A percentile compares a stretch with the other conserved stretches of the same genome.
These are phyloP conservation scores for Lycium ferocissimum DNA, from an alignment of 257 asterid genomes.

Conservation along the genomic window DNA sequence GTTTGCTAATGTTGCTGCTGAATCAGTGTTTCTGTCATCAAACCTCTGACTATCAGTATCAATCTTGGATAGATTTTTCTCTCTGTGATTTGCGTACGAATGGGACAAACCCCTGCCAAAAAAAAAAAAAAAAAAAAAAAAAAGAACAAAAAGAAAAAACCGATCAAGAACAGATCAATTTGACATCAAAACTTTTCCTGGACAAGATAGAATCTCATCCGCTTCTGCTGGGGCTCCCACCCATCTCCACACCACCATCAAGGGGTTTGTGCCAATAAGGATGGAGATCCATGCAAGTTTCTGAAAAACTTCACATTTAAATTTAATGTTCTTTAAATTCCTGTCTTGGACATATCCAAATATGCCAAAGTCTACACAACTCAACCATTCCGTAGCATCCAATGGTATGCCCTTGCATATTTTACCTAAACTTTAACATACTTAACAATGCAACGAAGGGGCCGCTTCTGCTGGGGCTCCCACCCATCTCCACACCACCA, in stretches of 20 bases:
- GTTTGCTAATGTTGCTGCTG: conserved; percentile 50
- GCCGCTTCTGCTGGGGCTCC: background rate
- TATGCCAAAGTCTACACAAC: background rate
- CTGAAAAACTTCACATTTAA: background rate
- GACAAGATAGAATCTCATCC: background rate
- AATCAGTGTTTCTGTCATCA: conserved; percentile 61
- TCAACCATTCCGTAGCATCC: background rate
- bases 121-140: conserved; percentile 30
- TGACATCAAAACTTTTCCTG: background rate
- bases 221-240: background rate
- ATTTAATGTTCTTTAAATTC: background rate
- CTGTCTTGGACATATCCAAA: background rate
- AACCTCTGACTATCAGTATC: conserved; percentile 42
- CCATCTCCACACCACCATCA: background rate
- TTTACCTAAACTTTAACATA: background rate
- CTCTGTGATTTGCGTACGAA: conserved; percentile 77
- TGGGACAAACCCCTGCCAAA: conserved; percentile 79
- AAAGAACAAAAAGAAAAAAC: conserved; percentile 15
- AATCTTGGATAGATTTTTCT: conserved; percentile 57
- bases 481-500: background rate
- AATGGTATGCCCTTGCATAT: background rate
- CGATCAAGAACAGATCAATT: conserved; percentile 22
- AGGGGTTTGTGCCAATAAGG: background rate
- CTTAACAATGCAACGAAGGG: background rate
- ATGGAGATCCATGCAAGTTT: conserved; percentile 16